Base-by-base conservation (phyloP, 2,329 filamentous ascomycete genomes). In the Colletotrichum chlorophyti region DNA sequence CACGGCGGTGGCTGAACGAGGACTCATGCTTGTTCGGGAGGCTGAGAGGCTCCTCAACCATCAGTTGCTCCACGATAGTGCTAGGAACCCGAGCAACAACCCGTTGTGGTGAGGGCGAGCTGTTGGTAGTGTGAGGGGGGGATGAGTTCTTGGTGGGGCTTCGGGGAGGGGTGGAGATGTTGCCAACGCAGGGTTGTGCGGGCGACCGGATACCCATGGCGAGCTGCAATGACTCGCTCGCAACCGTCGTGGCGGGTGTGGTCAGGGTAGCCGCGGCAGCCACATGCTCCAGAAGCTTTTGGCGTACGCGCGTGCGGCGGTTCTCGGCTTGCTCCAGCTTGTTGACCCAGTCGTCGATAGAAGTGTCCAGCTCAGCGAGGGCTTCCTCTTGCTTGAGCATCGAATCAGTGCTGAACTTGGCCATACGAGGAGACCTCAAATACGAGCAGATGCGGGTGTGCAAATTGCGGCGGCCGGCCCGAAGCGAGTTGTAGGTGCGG, bases 321-420 rank as follows among this genome's bases (percentile, higher is more conserved):
- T 93, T 91, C 72, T 94, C 91, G 9, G 90, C 89, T 62, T 89
- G 83, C 68, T 93, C 91, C n/a, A 93, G 82, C 75, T 93, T 93
- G 65, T 76, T 80, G 45, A 91, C 86, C 88, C 91, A 93, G 69
- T 92, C 89, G 66, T 93, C 91, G 62, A 94, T 93, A 3, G 88
- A 90, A 14, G 82, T 77, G 68, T 94, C 90, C 6, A 94, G 82
- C 70, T 93, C 90, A 1, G 87, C 85, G 10, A 94, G 79, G 2
- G 89, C 89, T 72, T 93, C 90, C 71, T 93, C 90, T 69, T 93
- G 90, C 75, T 89, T 91, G 37, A 93, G 79, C 70, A 94, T 85
- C 17, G 86, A 87, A 61, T 93, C 89, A 62, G 87, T 83, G 63
- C 86, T 91, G 70, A 93, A 91, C 63, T 85, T 88, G 53, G 88